These are phyloP conservation scores for Nicotiana paniculata DNA, from an alignment of 257 asterid genomes.

Conservation along the genomic window DNA sequence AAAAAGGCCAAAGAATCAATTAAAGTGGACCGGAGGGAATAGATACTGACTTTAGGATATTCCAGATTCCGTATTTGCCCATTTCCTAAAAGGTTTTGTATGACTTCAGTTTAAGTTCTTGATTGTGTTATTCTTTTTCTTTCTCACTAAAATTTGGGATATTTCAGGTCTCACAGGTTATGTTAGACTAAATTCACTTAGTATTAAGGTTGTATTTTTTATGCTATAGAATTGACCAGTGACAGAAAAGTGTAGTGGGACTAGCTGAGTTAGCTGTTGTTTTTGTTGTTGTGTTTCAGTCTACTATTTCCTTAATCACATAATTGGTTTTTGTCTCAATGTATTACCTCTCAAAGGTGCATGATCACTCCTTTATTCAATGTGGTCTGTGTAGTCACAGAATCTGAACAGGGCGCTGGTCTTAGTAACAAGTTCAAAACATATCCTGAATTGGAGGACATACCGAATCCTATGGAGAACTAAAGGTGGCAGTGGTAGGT, in stretches of 20 bases:
- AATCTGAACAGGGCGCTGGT: not conserved
- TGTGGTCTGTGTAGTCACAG: not conserved
- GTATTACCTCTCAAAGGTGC: not conserved
- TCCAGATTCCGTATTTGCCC: not conserved
- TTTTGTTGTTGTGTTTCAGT: not conserved
- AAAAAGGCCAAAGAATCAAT: too few species aligned
- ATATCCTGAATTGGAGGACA: not conserved
- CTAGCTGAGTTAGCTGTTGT: not conserved
- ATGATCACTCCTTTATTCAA: not conserved
- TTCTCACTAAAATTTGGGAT: not conserved
- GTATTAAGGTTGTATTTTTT: not conserved
- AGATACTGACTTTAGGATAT: not conserved
- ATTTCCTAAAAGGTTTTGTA: not conserved
- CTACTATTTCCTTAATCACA: not conserved
- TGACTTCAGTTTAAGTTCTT: not conserved
- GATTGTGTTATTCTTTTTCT: not conserved
- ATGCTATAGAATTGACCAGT: not conserved
- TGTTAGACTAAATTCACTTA: not conserved
- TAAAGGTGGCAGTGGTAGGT: not conserved
- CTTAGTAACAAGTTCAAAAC: not conserved
- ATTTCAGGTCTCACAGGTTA: not conserved
- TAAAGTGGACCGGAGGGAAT: too few species aligned
- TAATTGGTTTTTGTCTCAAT: not conserved
- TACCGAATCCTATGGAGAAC: not conserved
- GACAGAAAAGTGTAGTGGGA: not conserved